Conservation (phyloP, 2,329 filamentous ascomycete genomes). For the Fusarium concolor region DNA sequence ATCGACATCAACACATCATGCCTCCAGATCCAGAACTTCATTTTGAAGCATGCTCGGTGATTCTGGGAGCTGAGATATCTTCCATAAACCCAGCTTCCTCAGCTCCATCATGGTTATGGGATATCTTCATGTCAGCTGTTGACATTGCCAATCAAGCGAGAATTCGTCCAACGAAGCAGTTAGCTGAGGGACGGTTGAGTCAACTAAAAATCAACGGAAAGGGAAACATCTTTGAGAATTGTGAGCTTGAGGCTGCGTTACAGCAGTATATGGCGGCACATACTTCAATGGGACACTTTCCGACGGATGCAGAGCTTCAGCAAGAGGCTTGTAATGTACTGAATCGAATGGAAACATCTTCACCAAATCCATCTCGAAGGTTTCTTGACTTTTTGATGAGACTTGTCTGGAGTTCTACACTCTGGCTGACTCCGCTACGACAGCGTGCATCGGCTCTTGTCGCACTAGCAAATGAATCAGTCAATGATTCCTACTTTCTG, state of each 20-base stretch:
- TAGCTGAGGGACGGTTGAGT: constrained; percentile 24
- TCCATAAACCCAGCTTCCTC: constrained; percentile 24
- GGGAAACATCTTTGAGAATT: constrained; percentile 38
- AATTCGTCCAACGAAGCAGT: constrained; percentile 24
- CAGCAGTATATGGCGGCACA: constrained; percentile 29
- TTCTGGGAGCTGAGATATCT: constrained; percentile 30
- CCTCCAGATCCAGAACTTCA: constrained; percentile 28
- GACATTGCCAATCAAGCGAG: constrained; percentile 34
- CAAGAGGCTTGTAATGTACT: constrained; percentile 32
- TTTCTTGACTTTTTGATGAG: constrained; percentile 37
- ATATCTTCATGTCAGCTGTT: constrained; percentile 32
- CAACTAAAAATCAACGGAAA: constrained; percentile 38
- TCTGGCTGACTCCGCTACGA: constrained; percentile 24
- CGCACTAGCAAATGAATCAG: constrained; percentile 1
- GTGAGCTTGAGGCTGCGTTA: constrained; percentile 28
- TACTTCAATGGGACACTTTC: constrained; percentile 19
- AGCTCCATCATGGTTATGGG: constrained; percentile 33
- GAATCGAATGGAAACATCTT: constrained; percentile 5
- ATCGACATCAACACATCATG: constrained; percentile 18
- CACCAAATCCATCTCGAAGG: constrained; percentile 7
- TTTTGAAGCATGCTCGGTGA: constrained; percentile 35
- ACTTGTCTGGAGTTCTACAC: constrained; percentile 30
- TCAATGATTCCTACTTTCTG: constrained; percentile 8
- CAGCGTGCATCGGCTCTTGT: constrained; percentile 15
- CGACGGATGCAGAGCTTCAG: constrained; percentile 31